Evolutionary conservation across 257 asterid genomes (phyloP), one percentile per base, ranked within the genome.

Genomic region (Solanum chmielewskii): DNA sequence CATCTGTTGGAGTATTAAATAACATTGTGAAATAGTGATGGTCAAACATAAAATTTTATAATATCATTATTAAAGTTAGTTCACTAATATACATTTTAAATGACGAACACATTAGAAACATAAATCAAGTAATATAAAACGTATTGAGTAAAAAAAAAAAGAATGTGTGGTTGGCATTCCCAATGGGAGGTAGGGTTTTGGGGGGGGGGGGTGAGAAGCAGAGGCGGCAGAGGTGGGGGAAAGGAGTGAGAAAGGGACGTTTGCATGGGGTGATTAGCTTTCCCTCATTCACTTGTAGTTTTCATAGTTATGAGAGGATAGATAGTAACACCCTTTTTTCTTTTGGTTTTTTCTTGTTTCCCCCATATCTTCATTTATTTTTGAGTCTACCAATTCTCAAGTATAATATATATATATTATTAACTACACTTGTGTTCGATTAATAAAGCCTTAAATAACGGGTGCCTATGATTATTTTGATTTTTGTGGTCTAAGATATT

Each of bases 261-360:
- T 86, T 95, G 97, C 95, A 94, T 94, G 98, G 93, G 88, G 78
- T 84, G 89, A 93, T 93, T 96, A 90, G 92, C 95, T 93, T 93
- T 96, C 92, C 89, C 94, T 90, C 98, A 93, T 96, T 93, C 97
- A 96, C 64, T 96, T 91, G 98, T 96, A 68, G 92, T 95, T 96
- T 93, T 96, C 99, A 93, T 83, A 94, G 76, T 95, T 95, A 95
- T 86, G 89, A 90, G 88, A 85, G 86, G 35, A 33, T 33, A 33
- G 42, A 84, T 88, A 82, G 80, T 86, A 73, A 86, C 31, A 47
- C 13, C 8, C 85, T 86, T 85, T 90, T 84, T 73, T n/a, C 39
- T 16, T 47, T 69, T 77, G 20, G 25, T 75, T 64, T 56, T 71
- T 60, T 73, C 60, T 85, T 42, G 80, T 20, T 80, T 47, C 68